phyloP scores from a whole-genome alignment of 1,284 basidiomycete genomes.

The Abortiporus biennis region DNA sequence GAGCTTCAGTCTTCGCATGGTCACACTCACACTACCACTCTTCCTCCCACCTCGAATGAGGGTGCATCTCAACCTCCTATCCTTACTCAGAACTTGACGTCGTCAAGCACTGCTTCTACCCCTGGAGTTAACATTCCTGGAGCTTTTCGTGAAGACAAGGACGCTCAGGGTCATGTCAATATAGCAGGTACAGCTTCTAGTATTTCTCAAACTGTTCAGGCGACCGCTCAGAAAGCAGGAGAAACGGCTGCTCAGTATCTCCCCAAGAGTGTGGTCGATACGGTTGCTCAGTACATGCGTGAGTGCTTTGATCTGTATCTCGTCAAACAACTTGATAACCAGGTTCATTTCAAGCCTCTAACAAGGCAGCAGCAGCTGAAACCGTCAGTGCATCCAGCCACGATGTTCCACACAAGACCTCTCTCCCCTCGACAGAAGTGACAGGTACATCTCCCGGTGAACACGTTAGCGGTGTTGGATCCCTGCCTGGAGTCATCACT shows the following conservation, averaged over 20 bases:
- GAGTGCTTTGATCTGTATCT: slow-evolving; percentile 10
- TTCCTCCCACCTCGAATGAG: slow-evolving; percentile 9
- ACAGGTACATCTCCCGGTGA: slow-evolving; percentile 22
- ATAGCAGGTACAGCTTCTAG: slow-evolving; percentile 1
- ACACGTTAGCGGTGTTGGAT: slow-evolving; percentile 30
- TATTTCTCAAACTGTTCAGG: slow-evolving; percentile 1
- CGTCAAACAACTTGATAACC: not conserved
- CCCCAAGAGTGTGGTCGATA: slow-evolving; percentile 19
- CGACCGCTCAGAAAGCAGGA: slow-evolving; percentile 16
- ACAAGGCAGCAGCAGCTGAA: too few species aligned
- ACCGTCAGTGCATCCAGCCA: slow-evolving; percentile 20
- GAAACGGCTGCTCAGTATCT: slow-evolving; percentile 18
- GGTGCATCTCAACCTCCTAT: slow-evolving; percentile 6
- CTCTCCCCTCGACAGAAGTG: slow-evolving; percentile 21
- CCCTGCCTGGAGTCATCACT: slow-evolving; percentile 29
- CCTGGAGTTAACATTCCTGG: slow-evolving; percentile 22
- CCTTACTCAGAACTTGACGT: slow-evolving; percentile 5
- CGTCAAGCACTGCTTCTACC: slow-evolving; percentile 7
- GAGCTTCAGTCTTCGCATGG: slow-evolving; percentile 10
- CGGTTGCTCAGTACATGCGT: slow-evolving; percentile 24
- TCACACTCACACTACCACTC: too few species aligned
- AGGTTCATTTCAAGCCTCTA: too few species aligned
- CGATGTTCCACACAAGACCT: slow-evolving; percentile 20
- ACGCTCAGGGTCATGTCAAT: slow-evolving; percentile 9
- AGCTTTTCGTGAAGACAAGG: slow-evolving; percentile 18